These are phyloP conservation scores for Sarocladium strictum DNA, from an alignment of 2,329 filamentous ascomycete species.

Conservation along the genomic window DNA sequence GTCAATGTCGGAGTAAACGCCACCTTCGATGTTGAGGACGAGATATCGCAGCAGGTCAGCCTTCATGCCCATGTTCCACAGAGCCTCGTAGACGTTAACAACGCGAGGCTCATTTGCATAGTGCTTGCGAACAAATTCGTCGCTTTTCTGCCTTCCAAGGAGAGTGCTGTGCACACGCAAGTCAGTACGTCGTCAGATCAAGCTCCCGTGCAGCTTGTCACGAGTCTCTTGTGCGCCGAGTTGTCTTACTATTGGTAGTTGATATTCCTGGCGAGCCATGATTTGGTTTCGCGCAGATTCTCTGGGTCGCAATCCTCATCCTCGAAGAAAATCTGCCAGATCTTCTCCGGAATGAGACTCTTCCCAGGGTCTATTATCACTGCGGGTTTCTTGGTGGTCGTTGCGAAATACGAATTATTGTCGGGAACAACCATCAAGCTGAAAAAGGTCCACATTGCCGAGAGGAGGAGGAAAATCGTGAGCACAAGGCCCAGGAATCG, in stretches of 20 bases:
- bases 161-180: slow-evolving; percentile 14
- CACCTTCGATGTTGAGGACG: slow-evolving; percentile 22
- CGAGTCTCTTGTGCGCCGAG: slow-evolving; percentile 8
- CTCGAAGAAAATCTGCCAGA: slow-evolving; percentile 16
- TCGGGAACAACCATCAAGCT: neutral
- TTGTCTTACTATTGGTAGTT: slow-evolving; percentile 13
- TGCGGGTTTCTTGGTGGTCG: neutral
- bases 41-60: slow-evolving; percentile 23
- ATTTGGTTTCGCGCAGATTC: slow-evolving; percentile 10
- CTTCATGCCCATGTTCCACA: slow-evolving; percentile 19
- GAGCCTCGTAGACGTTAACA: slow-evolving; percentile 1
- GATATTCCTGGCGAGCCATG: slow-evolving; percentile 14
- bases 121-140: slow-evolving; percentile 18
- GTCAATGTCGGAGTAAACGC: slow-evolving; percentile 28
- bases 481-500: neutral
- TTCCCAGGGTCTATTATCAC: neutral
- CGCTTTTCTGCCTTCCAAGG: slow-evolving; percentile 17
- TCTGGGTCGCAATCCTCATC: slow-evolving; percentile 9
- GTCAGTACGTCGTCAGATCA: neutral
- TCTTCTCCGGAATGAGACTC: slow-evolving; percentile 13
- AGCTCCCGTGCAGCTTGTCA: neutral
- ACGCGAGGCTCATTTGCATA: slow-evolving; percentile 17
- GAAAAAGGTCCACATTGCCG: neutral
- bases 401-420: neutral
- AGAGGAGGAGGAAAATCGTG: neutral